These are phyloP conservation scores for Rhizophagus clarus DNA, from an alignment of 192 early-diverging fungal genomes.

Conservation along the genomic window DNA sequence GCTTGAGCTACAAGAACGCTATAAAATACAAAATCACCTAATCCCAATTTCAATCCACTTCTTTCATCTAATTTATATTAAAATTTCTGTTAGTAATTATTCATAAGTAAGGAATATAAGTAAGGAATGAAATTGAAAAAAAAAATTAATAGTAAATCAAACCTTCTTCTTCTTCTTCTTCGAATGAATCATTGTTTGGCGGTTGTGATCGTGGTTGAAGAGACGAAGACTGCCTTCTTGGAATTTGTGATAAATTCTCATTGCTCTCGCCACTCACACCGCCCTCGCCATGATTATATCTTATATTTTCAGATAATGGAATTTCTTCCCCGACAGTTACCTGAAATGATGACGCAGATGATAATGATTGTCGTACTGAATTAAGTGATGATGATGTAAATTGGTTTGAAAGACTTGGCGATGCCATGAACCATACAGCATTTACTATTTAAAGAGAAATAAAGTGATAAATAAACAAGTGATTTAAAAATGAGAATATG, in stretches of 20 bases:
- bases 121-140: neutral
- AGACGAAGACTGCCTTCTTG: neutral
- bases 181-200: neutral
- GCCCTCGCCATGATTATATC: neutral
- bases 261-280: neutral
- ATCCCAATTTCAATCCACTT: conserved; percentile 79
- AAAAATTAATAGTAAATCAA: neutral
- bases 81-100: neutral
- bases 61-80: conserved; percentile 42
- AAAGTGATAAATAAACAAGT: neutral
- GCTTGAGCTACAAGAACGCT: conserved; percentile 78
- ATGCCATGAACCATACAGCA: conserved; percentile 79
- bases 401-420: conserved; percentile 39
- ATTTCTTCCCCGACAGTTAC: conserved; percentile 19
- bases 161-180: neutral
- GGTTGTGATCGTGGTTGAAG: neutral
- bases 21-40: conserved; percentile 93
- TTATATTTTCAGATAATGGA: conserved; percentile 21
- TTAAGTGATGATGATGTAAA: conserved; percentile 2
- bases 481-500: neutral
- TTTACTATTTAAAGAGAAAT: conserved; percentile 39
- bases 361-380: conserved; percentile 19
- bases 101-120: too few relatives aligned
- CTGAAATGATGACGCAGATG: neutral
- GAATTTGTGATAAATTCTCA: neutral